Percentiles rank a stretch among this genome's conserved stretches.
These are phyloP conservation scores for Ramaria rubella DNA, from an alignment of 768 basidiomycete species.

Conservation along the genomic window DNA sequence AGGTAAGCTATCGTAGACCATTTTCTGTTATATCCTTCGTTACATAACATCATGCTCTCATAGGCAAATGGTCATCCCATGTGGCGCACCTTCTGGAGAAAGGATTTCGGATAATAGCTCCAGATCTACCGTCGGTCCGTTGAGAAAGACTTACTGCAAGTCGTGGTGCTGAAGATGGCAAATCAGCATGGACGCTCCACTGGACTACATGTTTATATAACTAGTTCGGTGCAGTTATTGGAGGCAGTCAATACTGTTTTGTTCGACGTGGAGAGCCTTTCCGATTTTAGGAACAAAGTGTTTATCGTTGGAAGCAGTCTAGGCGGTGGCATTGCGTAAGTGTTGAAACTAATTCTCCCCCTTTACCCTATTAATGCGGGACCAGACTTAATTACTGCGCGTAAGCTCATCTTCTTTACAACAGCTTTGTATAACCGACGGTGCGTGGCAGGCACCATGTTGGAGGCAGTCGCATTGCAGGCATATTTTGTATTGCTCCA, in stretches of 20 bases:
- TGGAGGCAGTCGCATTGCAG: conserved; percentile 16
- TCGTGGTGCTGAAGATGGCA: not conserved
- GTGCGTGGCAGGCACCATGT: conserved; percentile 1
- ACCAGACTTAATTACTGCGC: not conserved
- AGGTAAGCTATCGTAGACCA: conserved; percentile 17
- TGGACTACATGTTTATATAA: conserved; percentile 27
- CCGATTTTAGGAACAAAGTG: conserved; percentile 24
- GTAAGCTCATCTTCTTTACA: conserved; percentile 4
- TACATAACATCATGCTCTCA: not conserved
- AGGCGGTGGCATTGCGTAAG: conserved; percentile 31
- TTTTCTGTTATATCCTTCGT: not conserved
- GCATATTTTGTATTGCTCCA: conserved; percentile 28
- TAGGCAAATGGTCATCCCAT: conserved; percentile 27
- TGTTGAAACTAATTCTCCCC: not conserved
- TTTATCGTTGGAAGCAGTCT: conserved; percentile 28
- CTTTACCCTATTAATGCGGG: not conserved
- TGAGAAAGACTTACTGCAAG: not conserved
- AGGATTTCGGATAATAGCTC: conserved; percentile 31
- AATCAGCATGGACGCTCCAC: conserved; percentile 14
- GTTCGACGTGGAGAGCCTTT: conserved; percentile 20
- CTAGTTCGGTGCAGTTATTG: conserved; percentile 21
- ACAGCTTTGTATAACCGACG: not conserved
- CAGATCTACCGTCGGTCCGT: conserved; percentile 31
- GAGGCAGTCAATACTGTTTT: conserved; percentile 27
- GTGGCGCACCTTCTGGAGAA: conserved; percentile 24